phyloP scores from a whole-genome alignment of 805 yeast genomes.

The Yamadazyma ubonensis region DNA sequence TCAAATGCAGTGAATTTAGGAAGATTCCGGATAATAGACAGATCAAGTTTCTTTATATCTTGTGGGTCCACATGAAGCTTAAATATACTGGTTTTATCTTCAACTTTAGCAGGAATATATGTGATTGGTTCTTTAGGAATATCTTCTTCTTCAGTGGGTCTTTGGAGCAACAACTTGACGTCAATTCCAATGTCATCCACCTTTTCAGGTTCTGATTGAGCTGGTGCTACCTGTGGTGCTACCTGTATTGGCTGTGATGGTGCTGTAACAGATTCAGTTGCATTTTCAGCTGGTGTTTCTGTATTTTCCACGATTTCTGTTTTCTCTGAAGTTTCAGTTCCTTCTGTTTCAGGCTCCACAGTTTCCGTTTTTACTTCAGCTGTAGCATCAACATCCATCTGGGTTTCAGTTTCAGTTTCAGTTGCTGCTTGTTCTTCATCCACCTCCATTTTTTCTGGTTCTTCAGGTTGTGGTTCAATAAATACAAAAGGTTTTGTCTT shows the following conservation, averaged over 20 bases:
- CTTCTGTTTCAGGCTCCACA: neutral
- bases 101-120: constrained; percentile 7
- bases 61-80: constrained; percentile 43
- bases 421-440: constrained; percentile 7
- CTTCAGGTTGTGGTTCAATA: constrained; percentile 15
- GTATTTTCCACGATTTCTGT: constrained; percentile 5
- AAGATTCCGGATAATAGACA: constrained; percentile 46
- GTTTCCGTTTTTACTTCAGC: neutral
- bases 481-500: constrained; percentile 46
- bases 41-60: constrained; percentile 46
- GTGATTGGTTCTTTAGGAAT: constrained; percentile 1
- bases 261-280: neutral
- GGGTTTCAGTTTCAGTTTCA: neutral
- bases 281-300: constrained; percentile 14
- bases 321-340: constrained; percentile 2
- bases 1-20: constrained; percentile 50
- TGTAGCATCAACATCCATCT: neutral
- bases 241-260: constrained; percentile 4
- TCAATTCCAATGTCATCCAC: constrained; percentile 27
- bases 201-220: constrained; percentile 10
- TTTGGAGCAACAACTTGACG: constrained; percentile 18
- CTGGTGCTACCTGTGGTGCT: neutral
- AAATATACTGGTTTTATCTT: constrained; percentile 35
- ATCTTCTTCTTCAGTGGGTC: constrained; percentile 23
- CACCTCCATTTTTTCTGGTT: too few species aligned